Evolutionary conservation across 2,329 filamentous ascomycete species (phyloP).

Genomic region (Aspergillus floridensis): DNA sequence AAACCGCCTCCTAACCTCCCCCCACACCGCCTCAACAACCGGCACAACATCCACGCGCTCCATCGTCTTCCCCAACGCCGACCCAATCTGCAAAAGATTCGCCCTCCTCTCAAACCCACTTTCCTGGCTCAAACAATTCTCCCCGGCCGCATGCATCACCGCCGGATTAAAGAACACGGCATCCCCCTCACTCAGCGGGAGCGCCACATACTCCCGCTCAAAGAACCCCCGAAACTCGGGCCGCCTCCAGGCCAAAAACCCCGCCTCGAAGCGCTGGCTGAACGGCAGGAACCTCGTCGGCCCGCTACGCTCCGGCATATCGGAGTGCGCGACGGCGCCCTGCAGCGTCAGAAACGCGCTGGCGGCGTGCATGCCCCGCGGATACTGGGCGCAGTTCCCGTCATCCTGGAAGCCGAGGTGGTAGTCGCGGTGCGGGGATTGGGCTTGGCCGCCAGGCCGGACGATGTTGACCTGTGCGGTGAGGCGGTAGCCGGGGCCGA

Average conservation of each 20-base stretch:
- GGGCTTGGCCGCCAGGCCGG: conserved; percentile 56
- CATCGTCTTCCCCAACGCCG: conserved; percentile 64
- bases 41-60: conserved; percentile 56
- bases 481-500: conserved; percentile 59
- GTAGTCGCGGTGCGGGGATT: conserved; percentile 61
- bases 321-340: conserved; percentile 61
- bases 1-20: conserved; percentile 39
- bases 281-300: conserved; percentile 62
- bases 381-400: conserved; percentile 48
- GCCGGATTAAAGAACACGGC: conserved; percentile 65
- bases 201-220: conserved; percentile 50
- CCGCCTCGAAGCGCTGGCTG: conserved; percentile 56
- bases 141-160: conserved; percentile 62
- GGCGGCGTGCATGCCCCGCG: conserved; percentile 53
- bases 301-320: conserved; percentile 58
- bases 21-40: conserved; percentile 54
- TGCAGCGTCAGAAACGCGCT: conserved; percentile 61
- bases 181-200: conserved; percentile 56
- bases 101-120: conserved; percentile 53
- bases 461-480: conserved; percentile 65
- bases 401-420: conserved; percentile 62
- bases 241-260: conserved; percentile 58
- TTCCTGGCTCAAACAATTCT: conserved; percentile 43
- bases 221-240: conserved; percentile 57
- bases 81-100: conserved; percentile 63